Base-by-base conservation (phyloP, 257 asterid genomes). In the Solanum etuberosum region DNA sequence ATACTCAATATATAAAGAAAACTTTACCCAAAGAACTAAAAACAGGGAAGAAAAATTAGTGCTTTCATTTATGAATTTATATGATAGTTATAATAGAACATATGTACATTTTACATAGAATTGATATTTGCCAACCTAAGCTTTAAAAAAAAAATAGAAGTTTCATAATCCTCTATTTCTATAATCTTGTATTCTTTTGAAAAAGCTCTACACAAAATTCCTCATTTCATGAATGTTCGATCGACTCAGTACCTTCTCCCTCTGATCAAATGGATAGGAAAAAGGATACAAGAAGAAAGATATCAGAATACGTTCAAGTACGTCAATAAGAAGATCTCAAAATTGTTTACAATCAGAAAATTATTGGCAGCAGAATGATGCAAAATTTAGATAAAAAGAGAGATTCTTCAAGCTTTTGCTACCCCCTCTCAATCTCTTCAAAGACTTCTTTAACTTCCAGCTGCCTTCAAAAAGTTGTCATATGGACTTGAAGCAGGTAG, bases 401-500 rank as follows among this genome's bases (percentile, higher is more conserved):
- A 46, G 68, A 80, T 18, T 80, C 85, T 46, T 80, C 67, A 80
- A 80, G 68, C 85, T 80, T 48, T 43, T 43, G 84, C 84, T 78
- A 25, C 65, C 63, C 63, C 67, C 67, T 78, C 84, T 43, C 40
- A 78, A 43, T 15, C 84, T 78, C 38, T 78, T 43, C n/a, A 29
- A 43, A 80, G 46, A 48, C 38, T 68, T 71, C 0, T 71, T 93
- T 89, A 94, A 89, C 95, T 88, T 32, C 97, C 96, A 70, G 93
- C 98, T 80, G 98, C 98, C 91, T 94, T 95, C 93, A 95, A 89
- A 90, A 95, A 93, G 92, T 93, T 95, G 90, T 95, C 98, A 37
- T 88, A 95, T 82, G 98, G 98, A 89, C 96, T 93, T 54, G 95
- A 83, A 82, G 93, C 91, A 57, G 98, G 98, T 88, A 94, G 90